Percentiles rank a stretch among this genome's conserved stretches.
These are phyloP conservation scores for Leptodontidium sp. DNA, from an alignment of 2,329 filamentous ascomycete genomes.

Conservation along the genomic window DNA sequence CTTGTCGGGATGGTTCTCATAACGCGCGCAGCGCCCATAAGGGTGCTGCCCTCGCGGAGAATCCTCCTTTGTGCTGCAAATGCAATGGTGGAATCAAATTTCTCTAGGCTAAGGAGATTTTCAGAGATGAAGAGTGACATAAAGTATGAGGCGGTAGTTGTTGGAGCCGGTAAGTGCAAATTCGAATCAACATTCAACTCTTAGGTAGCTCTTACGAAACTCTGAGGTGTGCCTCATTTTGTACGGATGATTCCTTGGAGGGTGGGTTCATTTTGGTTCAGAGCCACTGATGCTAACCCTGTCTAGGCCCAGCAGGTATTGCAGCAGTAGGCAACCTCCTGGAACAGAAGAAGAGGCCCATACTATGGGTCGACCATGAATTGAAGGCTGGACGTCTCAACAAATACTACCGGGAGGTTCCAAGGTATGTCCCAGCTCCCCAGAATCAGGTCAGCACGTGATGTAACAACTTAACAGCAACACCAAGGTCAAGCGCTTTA, in stretches of 20 bases:
- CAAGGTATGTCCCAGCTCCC: slow-evolving; percentile 48
- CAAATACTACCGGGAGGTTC: slow-evolving; percentile 66
- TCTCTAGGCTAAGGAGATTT: slow-evolving; percentile 15
- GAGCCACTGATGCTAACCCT: not conserved
- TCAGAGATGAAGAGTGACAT: slow-evolving; percentile 20
- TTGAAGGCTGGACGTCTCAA: slow-evolving; percentile 63
- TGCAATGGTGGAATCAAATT: not conserved
- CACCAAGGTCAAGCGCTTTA: slow-evolving; percentile 67
- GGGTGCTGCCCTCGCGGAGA: slow-evolving; percentile 10
- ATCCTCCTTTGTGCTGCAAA: slow-evolving; percentile 11
- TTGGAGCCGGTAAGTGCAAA: slow-evolving; percentile 53
- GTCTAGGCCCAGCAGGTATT: slow-evolving; percentile 61
- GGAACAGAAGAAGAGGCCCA: slow-evolving; percentile 58
- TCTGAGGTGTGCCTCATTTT: not conserved
- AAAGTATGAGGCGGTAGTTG: slow-evolving; percentile 61
- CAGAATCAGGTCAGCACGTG: slow-evolving; percentile 26
- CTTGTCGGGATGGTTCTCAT: slow-evolving; percentile 14
- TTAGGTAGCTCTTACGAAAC: not conserved
- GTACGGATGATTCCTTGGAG: not conserved
- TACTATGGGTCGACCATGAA: slow-evolving; percentile 66
- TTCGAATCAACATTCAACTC: not conserved
- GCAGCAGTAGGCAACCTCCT: slow-evolving; percentile 68
- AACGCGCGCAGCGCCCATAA: slow-evolving; percentile 19
- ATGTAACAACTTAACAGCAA: slow-evolving; percentile 52
- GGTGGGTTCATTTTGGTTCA: no score